Percentiles rank a stretch among this genome's conserved stretches.
Conservation (phyloP, 2,329 filamentous ascomycete species). For the Byssoonygena ceratinophila region DNA sequence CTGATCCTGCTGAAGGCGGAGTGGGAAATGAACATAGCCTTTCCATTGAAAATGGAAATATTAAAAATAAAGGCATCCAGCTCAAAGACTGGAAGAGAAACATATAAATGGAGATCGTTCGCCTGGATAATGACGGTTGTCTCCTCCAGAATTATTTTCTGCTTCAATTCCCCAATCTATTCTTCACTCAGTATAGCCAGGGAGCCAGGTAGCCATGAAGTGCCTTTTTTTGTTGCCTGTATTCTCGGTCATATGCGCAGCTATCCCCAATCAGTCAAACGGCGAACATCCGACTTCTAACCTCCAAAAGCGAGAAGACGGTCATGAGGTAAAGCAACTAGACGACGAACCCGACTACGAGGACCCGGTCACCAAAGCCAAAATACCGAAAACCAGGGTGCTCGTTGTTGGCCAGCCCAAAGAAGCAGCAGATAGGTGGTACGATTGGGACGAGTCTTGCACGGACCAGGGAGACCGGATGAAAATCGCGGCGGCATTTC, state of each 20-base stretch:
- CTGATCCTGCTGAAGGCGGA: not conserved
- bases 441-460: constrained; percentile 13
- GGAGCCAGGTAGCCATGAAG: too few relatives aligned
- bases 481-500: constrained; percentile 3
- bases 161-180: too few relatives aligned
- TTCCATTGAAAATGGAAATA: not conserved
- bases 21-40: not conserved
- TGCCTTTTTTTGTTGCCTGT: not conserved
- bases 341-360: constrained; percentile 9
- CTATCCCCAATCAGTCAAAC: not conserved
- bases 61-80: not conserved
- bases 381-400: constrained; percentile 6
- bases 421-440: constrained; percentile 7
- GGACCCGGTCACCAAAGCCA: constrained; percentile 4
- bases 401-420: constrained; percentile 4
- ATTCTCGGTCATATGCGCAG: constrained; percentile 4
- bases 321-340: constrained; percentile 4
- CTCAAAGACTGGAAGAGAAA: not conserved
- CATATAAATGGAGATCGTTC: not conserved
- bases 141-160: too few relatives aligned
- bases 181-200: too few relatives aligned
- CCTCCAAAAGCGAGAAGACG: not conserved
- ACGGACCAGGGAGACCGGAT: not conserved
- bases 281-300: not conserved
- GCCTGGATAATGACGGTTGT: not conserved